A percentile compares a stretch with the other conserved stretches of the same genome.
Evolutionary conservation across 2,329 filamentous ascomycete species (phyloP).

Genomic region (Alternaria panax): DNA sequence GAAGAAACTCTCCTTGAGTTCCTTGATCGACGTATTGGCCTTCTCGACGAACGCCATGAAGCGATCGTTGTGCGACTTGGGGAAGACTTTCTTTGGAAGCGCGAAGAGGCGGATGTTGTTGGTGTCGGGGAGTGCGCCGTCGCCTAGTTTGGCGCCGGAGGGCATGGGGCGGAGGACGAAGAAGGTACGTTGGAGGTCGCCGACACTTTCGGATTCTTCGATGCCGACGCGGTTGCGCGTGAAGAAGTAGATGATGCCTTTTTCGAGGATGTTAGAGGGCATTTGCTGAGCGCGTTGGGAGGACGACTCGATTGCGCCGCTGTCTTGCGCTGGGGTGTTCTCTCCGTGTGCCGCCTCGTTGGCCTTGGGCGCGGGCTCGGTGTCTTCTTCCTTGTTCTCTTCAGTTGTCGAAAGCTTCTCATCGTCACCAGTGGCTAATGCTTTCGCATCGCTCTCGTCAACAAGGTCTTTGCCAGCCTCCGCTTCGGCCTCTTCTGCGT

Average conservation of each 20-base stretch:
- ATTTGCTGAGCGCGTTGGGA: conserved; percentile 59
- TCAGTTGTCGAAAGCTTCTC: conserved; percentile 10
- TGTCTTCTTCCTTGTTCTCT: neutral
- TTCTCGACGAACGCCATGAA: conserved; percentile 89
- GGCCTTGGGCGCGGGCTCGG: conserved; percentile 9
- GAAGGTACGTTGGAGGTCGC: conserved; percentile 79
- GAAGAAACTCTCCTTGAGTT: conserved; percentile 77
- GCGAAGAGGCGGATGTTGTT: conserved; percentile 75
- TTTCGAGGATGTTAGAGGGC: conserved; percentile 76
- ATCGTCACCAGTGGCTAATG: conserved; percentile 30
- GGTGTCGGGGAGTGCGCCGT: conserved; percentile 63
- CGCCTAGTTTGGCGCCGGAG: conserved; percentile 70
- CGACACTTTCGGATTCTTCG: conserved; percentile 71
- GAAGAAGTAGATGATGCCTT: conserved; percentile 92
- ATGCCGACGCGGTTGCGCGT: conserved; percentile 78
- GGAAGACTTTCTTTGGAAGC: conserved; percentile 84
- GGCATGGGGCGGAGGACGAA: conserved; percentile 79
- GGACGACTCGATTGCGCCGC: conserved; percentile 56
- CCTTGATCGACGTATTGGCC: conserved; percentile 67
- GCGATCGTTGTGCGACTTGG: conserved; percentile 69
- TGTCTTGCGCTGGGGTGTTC: neutral
- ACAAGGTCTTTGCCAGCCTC: conserved; percentile 3
- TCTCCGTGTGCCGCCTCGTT: conserved; percentile 8
- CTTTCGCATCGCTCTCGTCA: conserved; percentile 22
- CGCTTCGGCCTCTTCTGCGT: conserved; percentile 17